Evolutionary conservation across 345 rosid genomes (phyloP).

Genomic region (Corchorus capsularis): DNA sequence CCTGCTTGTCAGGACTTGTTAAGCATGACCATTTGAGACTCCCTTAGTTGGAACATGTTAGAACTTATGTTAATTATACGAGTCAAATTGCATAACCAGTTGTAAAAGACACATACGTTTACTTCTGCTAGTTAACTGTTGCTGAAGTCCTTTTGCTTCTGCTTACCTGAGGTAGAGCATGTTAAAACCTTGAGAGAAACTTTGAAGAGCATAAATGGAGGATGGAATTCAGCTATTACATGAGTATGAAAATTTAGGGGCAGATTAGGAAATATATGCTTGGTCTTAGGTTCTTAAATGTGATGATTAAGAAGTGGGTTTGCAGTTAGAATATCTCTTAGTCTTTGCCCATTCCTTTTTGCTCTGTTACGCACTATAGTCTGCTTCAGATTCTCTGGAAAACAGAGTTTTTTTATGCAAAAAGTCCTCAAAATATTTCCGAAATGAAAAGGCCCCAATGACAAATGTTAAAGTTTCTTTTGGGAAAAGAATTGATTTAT

Average conservation of each 20-base stretch:
- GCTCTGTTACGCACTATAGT: not conserved
- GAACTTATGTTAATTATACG: too few species aligned
- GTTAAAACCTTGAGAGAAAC: too few species aligned
- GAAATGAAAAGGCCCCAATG: not conserved
- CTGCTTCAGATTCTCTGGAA: not conserved
- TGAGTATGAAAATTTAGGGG: not conserved
- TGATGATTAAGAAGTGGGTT: not conserved
- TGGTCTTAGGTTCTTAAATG: not conserved
- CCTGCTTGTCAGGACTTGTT: too few species aligned
- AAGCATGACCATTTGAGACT: too few species aligned
- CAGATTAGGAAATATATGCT: not conserved
- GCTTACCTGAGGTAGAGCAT: too few species aligned
- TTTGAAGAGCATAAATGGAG: too few species aligned
- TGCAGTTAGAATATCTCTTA: not conserved
- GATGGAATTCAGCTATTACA: not conserved
- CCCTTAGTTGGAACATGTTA: too few species aligned
- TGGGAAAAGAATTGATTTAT: not conserved
- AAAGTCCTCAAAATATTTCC: not conserved
- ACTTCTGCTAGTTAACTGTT: too few species aligned
- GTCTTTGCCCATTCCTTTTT: not conserved
- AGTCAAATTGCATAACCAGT: too few species aligned
- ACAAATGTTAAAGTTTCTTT: not conserved
- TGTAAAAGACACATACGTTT: too few species aligned
- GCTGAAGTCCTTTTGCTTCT: too few species aligned
- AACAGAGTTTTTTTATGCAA: not conserved